Evolutionary conservation across 2,329 filamentous ascomycete genomes (phyloP).

Genomic region (Grosmannia serpens): DNA sequence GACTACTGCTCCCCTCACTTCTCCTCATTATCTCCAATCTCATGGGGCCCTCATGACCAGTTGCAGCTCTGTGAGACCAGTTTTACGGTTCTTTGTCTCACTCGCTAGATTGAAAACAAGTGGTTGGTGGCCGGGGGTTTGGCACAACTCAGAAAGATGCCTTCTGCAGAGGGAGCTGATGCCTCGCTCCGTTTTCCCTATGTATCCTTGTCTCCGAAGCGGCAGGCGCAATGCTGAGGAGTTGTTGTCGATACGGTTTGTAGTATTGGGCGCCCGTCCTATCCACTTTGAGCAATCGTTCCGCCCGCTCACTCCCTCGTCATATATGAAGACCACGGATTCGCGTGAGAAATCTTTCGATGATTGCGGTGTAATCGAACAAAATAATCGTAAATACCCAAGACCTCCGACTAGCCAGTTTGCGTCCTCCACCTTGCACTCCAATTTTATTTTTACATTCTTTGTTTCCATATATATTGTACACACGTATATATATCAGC

Average conservation of each 20-base stretch:
- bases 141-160: too few species aligned
- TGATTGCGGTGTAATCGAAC: background rate
- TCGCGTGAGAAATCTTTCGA: too few species aligned
- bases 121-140: too few species aligned
- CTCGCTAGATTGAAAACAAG: background rate
- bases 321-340: background rate
- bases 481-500: background rate
- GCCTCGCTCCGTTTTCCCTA: background rate
- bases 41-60: background rate
- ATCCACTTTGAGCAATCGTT: background rate
- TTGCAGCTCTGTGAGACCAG: background rate
- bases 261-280: background rate
- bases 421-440: background rate
- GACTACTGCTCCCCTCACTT: background rate
- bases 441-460: background rate
- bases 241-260: background rate
- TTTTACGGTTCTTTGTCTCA: background rate
- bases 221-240: background rate
- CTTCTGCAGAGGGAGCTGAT: background rate
- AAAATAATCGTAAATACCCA: background rate
- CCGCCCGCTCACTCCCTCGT: background rate
- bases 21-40: background rate
- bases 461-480: background rate
- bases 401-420: too few species aligned
- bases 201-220: slow-evolving; percentile 8